These are phyloP conservation scores for Penicillium brevicompactum DNA, from an alignment of 2,329 filamentous ascomycete genomes.

Conservation along the genomic window DNA sequence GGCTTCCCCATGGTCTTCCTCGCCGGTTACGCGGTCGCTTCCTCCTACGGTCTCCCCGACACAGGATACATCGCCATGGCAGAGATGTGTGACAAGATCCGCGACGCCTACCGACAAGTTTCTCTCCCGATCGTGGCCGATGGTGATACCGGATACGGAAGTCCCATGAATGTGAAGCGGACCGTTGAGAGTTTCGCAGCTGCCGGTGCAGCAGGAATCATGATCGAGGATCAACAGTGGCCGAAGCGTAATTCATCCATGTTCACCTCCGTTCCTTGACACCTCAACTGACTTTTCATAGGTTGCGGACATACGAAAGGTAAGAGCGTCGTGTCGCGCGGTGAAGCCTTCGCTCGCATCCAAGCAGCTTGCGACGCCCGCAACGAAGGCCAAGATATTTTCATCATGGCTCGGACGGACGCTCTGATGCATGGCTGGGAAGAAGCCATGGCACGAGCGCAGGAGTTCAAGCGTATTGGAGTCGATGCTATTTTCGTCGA, in stretches of 20 bases:
- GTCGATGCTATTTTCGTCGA: constrained; percentile 52
- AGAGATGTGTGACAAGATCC: constrained; percentile 51
- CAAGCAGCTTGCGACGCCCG: constrained; percentile 51
- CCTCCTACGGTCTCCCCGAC: constrained; percentile 47
- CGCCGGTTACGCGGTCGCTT: constrained; percentile 46
- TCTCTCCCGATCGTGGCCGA: constrained; percentile 49
- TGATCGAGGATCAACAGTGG: constrained; percentile 55
- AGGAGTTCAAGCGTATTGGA: constrained; percentile 47
- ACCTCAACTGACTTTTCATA: constrained; percentile 13
- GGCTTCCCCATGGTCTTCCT: constrained; percentile 52
- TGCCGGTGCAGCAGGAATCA: constrained; percentile 42
- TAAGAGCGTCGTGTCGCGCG: constrained; percentile 49
- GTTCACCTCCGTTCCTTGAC: not conserved
- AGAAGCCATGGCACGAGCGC: constrained; percentile 47
- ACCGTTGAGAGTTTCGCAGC: constrained; percentile 49
- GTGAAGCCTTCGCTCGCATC: constrained; percentile 50
- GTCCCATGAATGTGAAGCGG: constrained; percentile 50
- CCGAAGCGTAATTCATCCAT: constrained; percentile 44
- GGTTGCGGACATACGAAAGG: constrained; percentile 52
- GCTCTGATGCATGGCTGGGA: constrained; percentile 43
- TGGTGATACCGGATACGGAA: constrained; percentile 53
- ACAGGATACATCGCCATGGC: constrained; percentile 54
- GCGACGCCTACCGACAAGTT: constrained; percentile 43
- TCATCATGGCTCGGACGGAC: constrained; percentile 51
- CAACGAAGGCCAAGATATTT: constrained; percentile 50